Conservation (phyloP, 768 basidiomycete genomes). For the Psilocybe cubensis region DNA sequence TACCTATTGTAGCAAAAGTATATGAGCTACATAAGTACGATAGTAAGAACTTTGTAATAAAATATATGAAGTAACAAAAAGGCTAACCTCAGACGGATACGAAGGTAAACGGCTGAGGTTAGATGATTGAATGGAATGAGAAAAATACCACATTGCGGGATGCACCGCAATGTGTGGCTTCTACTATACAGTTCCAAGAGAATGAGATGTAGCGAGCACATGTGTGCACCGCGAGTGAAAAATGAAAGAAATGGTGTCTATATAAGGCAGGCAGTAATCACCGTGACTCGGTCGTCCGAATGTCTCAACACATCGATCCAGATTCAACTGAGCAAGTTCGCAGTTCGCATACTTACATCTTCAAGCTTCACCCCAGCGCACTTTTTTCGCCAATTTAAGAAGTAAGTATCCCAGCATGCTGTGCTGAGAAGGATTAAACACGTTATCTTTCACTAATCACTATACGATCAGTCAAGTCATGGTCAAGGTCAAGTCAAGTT, state of each 20-base stretch:
- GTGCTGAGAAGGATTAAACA: too few relatives aligned
- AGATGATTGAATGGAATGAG: not conserved
- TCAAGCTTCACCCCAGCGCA: too few relatives aligned
- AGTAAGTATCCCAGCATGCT: too few relatives aligned
- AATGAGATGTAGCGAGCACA: not conserved
- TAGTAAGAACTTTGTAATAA: not conserved
- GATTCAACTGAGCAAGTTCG: too few relatives aligned
- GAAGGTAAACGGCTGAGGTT: conserved; percentile 1
- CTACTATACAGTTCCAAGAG: too few relatives aligned
- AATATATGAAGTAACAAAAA: not conserved
- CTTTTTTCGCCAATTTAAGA: too few relatives aligned
- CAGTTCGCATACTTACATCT: too few relatives aligned
- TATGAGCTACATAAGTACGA: too few relatives aligned
- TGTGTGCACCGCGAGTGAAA: not conserved
- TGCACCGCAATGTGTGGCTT: not conserved
- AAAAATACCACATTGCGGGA: not conserved
- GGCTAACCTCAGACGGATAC: not conserved
- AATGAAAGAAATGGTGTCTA: not conserved
- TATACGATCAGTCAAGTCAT: too few relatives aligned
- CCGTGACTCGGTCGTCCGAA: not conserved
- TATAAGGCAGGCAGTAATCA: not conserved
- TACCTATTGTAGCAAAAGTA: too few relatives aligned
- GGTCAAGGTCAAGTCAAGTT: too few relatives aligned
- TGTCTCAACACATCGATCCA: not conserved
- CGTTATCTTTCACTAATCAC: too few relatives aligned